Evolutionary conservation across 139 green algal species (phyloP), one percentile per base, ranked within the genome.

Genomic region (Picochlorum sp.): DNA sequence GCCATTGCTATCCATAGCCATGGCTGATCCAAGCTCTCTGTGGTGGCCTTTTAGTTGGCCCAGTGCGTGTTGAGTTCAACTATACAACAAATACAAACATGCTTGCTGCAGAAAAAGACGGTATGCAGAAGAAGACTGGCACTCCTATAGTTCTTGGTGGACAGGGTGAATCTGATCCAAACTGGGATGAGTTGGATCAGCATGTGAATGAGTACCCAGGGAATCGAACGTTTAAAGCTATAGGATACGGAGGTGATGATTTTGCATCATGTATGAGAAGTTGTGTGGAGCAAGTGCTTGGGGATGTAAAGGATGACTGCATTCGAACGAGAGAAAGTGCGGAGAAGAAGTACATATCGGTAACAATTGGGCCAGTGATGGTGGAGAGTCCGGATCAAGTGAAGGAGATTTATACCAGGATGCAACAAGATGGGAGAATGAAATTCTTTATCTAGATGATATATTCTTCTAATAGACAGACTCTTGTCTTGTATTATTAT

Each of bases 201-300:
- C 37, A 78, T 58, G 70, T 79, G 1, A 80, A 80, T 33, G 50
- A 65, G 33, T 81, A 81, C 29, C 73, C 73, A 5, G 56, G 50
- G 5, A 9, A 72, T 26, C 54, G 73, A 7, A 69, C 56, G 26
- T 81, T 81, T 50, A 79, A 80, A 54, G 59, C 63, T 24, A 75
- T 81, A 20, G 73, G 73, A 24, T 37, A 37, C 0, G 71, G 63
- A 14, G 65, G 63, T 8, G 64, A 77, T 10, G 59, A 59, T n/a
- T 81, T 81, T 47, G 69, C 68, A 40, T 43, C 25, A 1, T 28
- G 33, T 3, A 77, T 77, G 69, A 30, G 41, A 6, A 12, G 6
- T 1, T 62, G 47, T n/a, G 73, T 79, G n/a, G 69, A 80, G 36
- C 13, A 10, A 2, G 69, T 76, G 24, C 33, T 80, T 20, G 73